phyloP scores from a whole-genome alignment of 2,329 filamentous ascomycete species.

The Aspergillus amoenus region DNA sequence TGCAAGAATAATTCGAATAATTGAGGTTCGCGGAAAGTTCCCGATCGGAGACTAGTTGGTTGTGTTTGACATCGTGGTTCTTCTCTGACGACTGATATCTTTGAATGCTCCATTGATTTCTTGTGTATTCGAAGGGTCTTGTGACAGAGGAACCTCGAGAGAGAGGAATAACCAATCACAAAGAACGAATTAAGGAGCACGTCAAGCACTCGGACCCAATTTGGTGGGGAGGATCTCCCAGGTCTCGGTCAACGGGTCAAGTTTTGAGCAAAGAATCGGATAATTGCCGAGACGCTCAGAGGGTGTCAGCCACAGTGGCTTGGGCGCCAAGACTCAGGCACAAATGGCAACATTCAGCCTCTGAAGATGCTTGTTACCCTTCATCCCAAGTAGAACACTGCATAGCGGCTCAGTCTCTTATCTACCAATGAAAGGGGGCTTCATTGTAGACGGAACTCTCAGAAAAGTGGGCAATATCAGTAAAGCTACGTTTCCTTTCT shows the following conservation, averaged over 20 bases:
- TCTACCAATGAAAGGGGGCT: conserved; percentile 21
- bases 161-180: background rate
- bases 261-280: background rate
- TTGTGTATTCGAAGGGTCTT: background rate
- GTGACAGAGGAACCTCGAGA: background rate
- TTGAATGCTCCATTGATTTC: no score
- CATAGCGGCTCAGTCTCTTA: background rate
- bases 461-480: conserved; percentile 17
- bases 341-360: background rate
- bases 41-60: background rate
- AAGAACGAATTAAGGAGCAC: background rate
- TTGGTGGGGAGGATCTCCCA: no score
- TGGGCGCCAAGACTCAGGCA: conserved; percentile 7
- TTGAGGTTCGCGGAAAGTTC: background rate
- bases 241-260: no score
- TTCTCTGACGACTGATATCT: no score
- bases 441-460: conserved; percentile 10
- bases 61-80: background rate
- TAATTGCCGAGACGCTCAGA: background rate
- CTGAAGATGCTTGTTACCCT: background rate
- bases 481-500: conserved; percentile 11
- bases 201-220: background rate
- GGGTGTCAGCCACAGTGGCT: conserved; percentile 12
- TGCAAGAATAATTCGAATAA: background rate
- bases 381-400: background rate